Evolutionary conservation across 2,329 filamentous ascomycete species (phyloP).

Genomic region (Didymella sp.): DNA sequence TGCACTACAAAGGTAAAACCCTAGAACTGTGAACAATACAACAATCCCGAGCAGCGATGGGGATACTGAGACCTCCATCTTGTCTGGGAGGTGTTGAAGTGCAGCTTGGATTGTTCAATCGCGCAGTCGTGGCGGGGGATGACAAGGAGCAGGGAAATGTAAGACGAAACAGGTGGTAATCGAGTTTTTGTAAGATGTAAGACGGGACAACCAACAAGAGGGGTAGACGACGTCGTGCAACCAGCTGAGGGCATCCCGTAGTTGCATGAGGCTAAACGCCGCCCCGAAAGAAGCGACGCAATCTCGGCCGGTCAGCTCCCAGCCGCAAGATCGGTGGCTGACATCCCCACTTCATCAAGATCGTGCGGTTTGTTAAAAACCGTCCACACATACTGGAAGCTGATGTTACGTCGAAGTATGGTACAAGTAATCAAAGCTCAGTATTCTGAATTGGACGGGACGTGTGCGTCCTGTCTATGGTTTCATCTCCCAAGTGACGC

Average conservation of each 20-base stretch:
- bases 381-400: too few species aligned
- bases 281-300: neutral
- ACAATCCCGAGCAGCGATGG: neutral
- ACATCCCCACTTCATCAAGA: too few species aligned
- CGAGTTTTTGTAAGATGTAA: neutral
- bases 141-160: neutral
- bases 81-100: neutral
- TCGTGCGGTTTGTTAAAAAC: too few species aligned
- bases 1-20: neutral
- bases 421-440: too few species aligned
- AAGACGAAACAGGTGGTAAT: neutral
- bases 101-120: neutral
- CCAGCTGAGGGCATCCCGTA: neutral
- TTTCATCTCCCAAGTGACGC: conserved; percentile 24
- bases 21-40: neutral
- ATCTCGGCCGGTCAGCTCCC: too few species aligned
- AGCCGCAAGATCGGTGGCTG: neutral
- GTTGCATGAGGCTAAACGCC: neutral
- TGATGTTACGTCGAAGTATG: too few species aligned
- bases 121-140: neutral
- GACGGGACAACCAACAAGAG: neutral
- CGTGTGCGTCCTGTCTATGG: neutral
- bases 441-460: too few species aligned
- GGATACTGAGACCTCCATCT: neutral
- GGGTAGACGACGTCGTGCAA: neutral